These are phyloP conservation scores for Alternaria sp. DNA, from an alignment of 2,329 filamentous ascomycete genomes.

Conservation along the genomic window DNA sequence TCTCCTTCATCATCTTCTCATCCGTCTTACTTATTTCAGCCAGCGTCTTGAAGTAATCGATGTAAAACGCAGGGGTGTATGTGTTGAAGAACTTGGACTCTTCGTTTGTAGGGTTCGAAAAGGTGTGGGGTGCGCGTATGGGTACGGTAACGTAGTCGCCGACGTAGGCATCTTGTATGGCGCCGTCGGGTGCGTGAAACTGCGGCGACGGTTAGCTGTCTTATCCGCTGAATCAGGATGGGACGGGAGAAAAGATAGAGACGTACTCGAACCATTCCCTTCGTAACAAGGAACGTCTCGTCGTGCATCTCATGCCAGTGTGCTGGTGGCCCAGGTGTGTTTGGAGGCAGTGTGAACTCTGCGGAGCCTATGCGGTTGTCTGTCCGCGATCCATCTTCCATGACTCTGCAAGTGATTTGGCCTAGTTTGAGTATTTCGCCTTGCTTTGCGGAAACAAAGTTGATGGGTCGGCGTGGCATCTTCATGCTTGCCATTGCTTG, in stretches of 20 bases:
- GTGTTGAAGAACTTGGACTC: constrained; percentile 65
- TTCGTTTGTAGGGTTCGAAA: constrained; percentile 62
- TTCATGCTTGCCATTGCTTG: constrained; percentile 42
- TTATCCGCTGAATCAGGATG: neutral
- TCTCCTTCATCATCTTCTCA: constrained; percentile 56
- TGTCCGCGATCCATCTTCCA: constrained; percentile 60
- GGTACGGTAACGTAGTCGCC: constrained; percentile 65
- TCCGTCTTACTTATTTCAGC: constrained; percentile 54
- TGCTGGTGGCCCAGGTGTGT: constrained; percentile 56
- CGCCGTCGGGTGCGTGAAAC: constrained; percentile 57
- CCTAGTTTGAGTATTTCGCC: constrained; percentile 60
- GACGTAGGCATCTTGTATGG: constrained; percentile 55
- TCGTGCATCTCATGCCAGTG: constrained; percentile 65
- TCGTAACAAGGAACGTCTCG: constrained; percentile 64
- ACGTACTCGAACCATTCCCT: constrained; percentile 52
- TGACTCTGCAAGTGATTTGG: constrained; percentile 57
- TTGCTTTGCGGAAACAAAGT: constrained; percentile 56
- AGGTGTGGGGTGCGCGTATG: constrained; percentile 62
- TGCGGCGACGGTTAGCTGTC: constrained; percentile 23
- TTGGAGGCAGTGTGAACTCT: constrained; percentile 57
- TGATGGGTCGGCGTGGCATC: constrained; percentile 54
- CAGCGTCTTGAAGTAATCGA: constrained; percentile 64
- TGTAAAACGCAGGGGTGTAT: constrained; percentile 63
- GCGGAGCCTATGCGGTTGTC: constrained; percentile 58
- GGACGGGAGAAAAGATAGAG: too few species aligned